Percentiles rank a stretch among this genome's conserved stretches.
Conservation (phyloP, 202 grass and related monocot genomes). For the Dendrocalamus latiflorus region DNA sequence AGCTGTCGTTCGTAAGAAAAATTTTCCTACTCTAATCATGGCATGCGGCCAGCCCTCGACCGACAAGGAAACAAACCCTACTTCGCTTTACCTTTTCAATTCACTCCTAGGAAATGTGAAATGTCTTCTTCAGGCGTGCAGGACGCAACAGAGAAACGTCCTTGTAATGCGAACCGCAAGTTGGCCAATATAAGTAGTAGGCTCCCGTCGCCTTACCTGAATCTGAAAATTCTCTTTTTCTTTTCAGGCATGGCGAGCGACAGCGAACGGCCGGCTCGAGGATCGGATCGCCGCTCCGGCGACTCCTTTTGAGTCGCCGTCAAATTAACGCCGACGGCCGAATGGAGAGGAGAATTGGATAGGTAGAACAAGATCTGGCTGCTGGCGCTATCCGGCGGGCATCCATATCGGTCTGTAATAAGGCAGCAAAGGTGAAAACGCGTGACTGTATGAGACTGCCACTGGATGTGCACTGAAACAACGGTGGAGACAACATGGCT, state of each 20-base stretch:
- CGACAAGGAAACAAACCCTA: too few relatives aligned
- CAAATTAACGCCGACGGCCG: background rate
- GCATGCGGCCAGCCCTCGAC: background rate
- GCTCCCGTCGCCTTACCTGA: background rate
- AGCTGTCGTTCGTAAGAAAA: background rate
- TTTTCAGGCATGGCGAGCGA: background rate
- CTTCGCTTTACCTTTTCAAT: background rate
- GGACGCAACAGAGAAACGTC: background rate
- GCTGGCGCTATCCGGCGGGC: background rate
- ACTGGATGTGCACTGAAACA: background rate
- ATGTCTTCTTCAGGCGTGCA: background rate
- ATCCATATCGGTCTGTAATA: constrained; percentile 16
- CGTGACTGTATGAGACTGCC: background rate
- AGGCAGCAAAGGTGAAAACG: constrained; percentile 20
- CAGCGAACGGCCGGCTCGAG: background rate
- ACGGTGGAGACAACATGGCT: background rate
- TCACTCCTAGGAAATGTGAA: constrained; percentile 5
- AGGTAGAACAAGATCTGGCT: too few relatives aligned
- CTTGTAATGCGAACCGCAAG: background rate
- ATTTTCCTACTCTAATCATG: background rate
- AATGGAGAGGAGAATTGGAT: background rate
- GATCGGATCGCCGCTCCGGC: background rate
- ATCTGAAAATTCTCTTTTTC: background rate
- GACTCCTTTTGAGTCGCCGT: constrained; percentile 1
- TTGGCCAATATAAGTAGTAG: background rate